Base-by-base conservation (phyloP, 306 rosid genomes). In the Morella rubra region DNA sequence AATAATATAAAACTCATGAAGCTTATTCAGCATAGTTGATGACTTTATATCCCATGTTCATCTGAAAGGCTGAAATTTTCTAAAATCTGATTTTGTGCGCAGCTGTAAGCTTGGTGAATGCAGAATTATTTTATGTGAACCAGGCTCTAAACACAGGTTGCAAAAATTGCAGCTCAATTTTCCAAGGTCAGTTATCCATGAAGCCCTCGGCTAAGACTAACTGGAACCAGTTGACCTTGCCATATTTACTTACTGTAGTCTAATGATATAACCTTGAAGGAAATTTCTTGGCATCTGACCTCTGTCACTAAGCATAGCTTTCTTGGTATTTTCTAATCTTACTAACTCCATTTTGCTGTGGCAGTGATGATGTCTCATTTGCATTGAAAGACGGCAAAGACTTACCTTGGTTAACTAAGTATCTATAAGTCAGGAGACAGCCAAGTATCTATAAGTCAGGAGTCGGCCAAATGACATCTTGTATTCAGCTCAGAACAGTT, bases 151-250 rank as follows among this genome's bases (percentile, higher is more conserved):
- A 84, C 97, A 92, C 83, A 91, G 85, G 81, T 73, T 92, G 86
- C 99, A 90, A 75, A 95, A 95, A 75, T 81, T 92, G 72, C 99
- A 95, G 81, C 96, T 92, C 77, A 95, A 95, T 81, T 90, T 92
- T 77, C 97, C 96, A 1, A 92, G 97, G 98, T 91, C 81, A 59
- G 93, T 79, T 79, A 69, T 71, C 69, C 67, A 19, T 41, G 24
- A 42, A 46, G 24, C 76, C 50, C 50, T 7, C 40, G 16, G 51
- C 75, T n/a, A 46, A 45, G 8, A n/a, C 18, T 18, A 44, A 44
- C 18, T 51, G 73, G 41, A 13, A 44, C 45, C 61, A 59, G 68
- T 41, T 75, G 42, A 72, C 60, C 51, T 53, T 67, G 67, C 24
- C 51, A 69, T 47, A 5, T 44, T 66, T 44, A 41, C 41, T 18